Base-by-base conservation (phyloP, 2,329 filamentous ascomycete species). In the Leptographium galeiforme region DNA sequence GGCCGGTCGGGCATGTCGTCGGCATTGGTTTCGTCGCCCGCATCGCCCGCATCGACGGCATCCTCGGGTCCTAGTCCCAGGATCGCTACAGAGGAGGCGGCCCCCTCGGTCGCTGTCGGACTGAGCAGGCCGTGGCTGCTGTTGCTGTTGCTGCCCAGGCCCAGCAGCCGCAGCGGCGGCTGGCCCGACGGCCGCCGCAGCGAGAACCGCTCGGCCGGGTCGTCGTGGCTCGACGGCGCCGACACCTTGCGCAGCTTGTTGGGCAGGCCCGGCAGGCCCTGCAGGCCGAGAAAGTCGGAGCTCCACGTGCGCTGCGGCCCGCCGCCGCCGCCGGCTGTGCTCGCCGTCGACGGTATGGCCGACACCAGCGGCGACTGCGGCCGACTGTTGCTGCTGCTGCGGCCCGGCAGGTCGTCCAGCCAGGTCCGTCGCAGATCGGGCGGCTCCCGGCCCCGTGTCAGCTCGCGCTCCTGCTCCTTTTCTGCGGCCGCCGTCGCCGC, bases 311-410 rank as follows among this genome's bases (percentile, higher is more conserved):
- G 70, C 36, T 67, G 63, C 34, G 55, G 43, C 11, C 72, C 67
- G 14, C 72, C 66, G 12, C 25, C 14, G 8, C 36, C 14, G 14
- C n/a, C 4, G 25, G 25, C 25, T 2, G 5, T 2, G 25, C 25
- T 25, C 25, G 25, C 25, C 25, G 25, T 25, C 25, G 25, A 25
- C 25, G 25, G 25, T 5, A 25, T 25, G 0, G 13, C 11, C 7
- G 71, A 68, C n/a, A 79, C 64, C 38, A 78, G 63, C 1, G 78
- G 78, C 12, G 78, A 81, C 40, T 73, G 75, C 1, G 77, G 77
- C 11, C 75, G 69, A 60, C 76, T 79, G 41, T 71, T 72, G 53
- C 66, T 70, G 56, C 68, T 74, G 51, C 39, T 14, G 32, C 52
- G 63, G 43, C 57, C 58, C 14, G 70, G 64, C 18, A 76, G 63